Base-by-base conservation (phyloP, 805 yeast species). In the Teunomyces stri region DNA sequence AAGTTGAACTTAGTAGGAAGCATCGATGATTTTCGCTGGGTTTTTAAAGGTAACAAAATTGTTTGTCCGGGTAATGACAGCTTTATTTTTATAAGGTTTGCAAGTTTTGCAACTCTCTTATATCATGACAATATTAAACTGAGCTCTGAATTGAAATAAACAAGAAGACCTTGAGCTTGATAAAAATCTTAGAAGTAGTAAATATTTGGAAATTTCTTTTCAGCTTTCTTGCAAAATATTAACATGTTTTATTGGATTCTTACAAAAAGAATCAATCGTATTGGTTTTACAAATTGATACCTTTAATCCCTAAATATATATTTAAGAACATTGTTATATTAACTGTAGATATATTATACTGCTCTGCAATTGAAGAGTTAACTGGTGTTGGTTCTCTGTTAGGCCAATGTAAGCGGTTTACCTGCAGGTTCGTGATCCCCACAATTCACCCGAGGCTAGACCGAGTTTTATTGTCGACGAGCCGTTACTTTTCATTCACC, bases 381-480 rank as follows among this genome's bases (percentile, higher is more conserved):
- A 16, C 11, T 31, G 35, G 18, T 13, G 16, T n/a, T 31, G 16
- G 13, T 31, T 31, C 35, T 12, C 16, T 6, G 15, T n/a, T 13
- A 2, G 25, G 7, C 25, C 25, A 21, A 21, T 18, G n/a, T 10
- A 1, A 3, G n/a, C 6, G 4, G 38, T 12, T 36, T 37, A n/a
- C 22, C 28, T 37, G 40, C 40, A 37, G 40, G 21, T 7, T 15
- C 15, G 9, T n/a, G 20, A 13, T 37, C 40, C 40, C 40, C 40
- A 37, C 40, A 37, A 22, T 37, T 37, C 25, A 22, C 40, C 40
- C 40, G 40, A 37, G 40, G 40, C 40, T 29, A 12, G 13, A n/a
- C 13, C 13, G 38, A 35, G 9, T n/a, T 29, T 13, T 22, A 22
- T 25, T 22, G 15, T 12, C 35, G 21, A 21, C 28, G 28, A 28